Evolutionary conservation across 805 yeast species (phyloP), one percentile per base, ranked within the genome.

Genomic region (Candida succiphila): DNA sequence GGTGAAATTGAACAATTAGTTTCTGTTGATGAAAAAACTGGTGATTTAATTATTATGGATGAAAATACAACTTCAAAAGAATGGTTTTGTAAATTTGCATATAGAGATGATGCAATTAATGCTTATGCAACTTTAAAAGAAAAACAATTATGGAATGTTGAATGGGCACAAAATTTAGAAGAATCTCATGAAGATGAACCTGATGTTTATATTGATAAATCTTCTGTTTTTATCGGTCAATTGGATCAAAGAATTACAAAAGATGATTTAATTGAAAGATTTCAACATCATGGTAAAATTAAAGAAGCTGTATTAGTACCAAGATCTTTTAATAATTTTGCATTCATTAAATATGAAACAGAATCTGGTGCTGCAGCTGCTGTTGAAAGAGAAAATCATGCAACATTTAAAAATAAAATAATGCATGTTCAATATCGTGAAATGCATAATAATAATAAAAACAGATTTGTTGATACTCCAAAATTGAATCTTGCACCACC

Each of bases 361-460:
- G 87, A 79, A 44, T 67, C 69, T 17, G 73, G 92, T 17, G 94
- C 95, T 7, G 94, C 92, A 5, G 67, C 83, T 31, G 95, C 95
- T 2, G 84, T 86, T 34, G 94, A 85, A 53, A 67, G 77, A 40
- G 92, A 83, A 49, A 85, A 87, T 50, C 94, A 85, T 56, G 67
- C 94, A 3, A 69, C 78, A 52, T 75, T 86, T 49, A 59, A 73
- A 46, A 75, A 72, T 37, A 78, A 70, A 51, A 79, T 89, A 7
- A 80, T 86, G 65, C 92, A 82, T 53, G 95, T 86, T 30, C 94
- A 84, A 54, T 83, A 79, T 51, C 71, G 83, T 37, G 92, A 82
- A 51, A 55, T 75, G 46, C 63, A 66, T 39, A 63, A 57, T 38
- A 49, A 41, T 32, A 48, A 52, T 49, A 57, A 49, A 49, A 12